Evolutionary conservation across 2,329 filamentous ascomycete species (phyloP), one percentile per base, ranked within the genome.

Genomic region (Verticillium nonalfalfae): DNA sequence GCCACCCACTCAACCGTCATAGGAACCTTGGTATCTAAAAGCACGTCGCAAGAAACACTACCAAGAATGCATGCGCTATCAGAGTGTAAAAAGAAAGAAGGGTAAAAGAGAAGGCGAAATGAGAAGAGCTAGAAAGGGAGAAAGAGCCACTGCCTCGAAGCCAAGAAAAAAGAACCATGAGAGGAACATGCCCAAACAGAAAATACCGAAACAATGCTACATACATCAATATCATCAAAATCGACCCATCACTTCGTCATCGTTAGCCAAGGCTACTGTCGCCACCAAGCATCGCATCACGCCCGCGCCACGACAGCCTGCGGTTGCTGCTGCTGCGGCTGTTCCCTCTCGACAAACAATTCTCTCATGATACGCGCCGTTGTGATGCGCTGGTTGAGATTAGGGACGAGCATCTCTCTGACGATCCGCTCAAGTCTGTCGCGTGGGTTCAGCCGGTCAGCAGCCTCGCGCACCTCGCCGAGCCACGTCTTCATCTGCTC

Each of bases 401-500:
- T 79, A 3, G 82, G 79, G 7, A 75, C 75, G 62, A 86, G 66
- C 84, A 86, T 86, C 39, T 83, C 79, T 61, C 73, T 73, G 15
- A 85, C 77, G 10, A 86, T 70, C 15, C 76, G 72, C 71, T 86
- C 83, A 40, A 86, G 70, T 57, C 74, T 74, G 67, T 85, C 81
- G 31, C 74, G 73, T 7, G 68, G 63, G 67, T 80, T 76, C 2
- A 86, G 77, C 45, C 69, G 74, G 61, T 75, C 73, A 64, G 80
- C 75, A 18, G 79, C 80, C 55, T 80, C 78, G 54, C 74, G 76
- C 52, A 86, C 75, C 71, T 85, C 83, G 45, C 69, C 73, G 55
- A 86, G 75, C 84, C 84, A 86, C 61, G 77, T 75, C 60, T 80
- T 78, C 84, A 86, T 86, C 69, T 84, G 80, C 13, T 72, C 65